Evolutionary conservation across 495 filamentous ascomycete species (phyloP), one percentile per base, ranked within the genome.

Genomic region (Hyaloscypha finlandica): DNA sequence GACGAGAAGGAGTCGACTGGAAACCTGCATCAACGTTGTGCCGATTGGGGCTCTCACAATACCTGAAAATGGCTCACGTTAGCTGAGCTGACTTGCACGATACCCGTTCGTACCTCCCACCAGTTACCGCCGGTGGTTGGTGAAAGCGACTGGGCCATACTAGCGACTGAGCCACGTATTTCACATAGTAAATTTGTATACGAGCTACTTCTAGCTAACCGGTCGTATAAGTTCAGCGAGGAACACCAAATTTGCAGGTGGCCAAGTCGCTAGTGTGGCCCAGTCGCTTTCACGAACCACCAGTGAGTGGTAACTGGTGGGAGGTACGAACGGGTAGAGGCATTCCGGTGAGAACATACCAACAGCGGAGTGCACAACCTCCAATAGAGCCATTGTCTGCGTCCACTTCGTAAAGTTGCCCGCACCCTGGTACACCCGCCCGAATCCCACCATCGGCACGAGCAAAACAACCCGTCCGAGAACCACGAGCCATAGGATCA

Each of bases 11-110:
- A 97, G 81, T 12, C 94, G 91, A 58, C 83, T 88, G 20, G 89
- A 83, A 55, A 97, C 93, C 77, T 98, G 94, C 84, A 97, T 90
- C n/a, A 83, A 76, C 11, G 94, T 97, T 3, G 94, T 98, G 67
- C 87, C 70, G 76, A 97, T 69, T 0, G 94, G 92, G 8, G 93
- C 89, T 69, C 93, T 90, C 63, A 97, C 92, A 68, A 97, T 74
- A 54, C 94, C 90, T 86, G 75, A 6, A 48, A n/a, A 8, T 32
- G 16, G 33, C 25, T 78, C 61, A 39, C 53, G 59, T 65, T 37
- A 70, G 33, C 39, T 53, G 25, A 57, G 8, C 6, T n/a, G 33
- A 51, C 12, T 25, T 25, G 25, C 25, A 25, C 25, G 25, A 25
- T 25, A n/a, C n/a, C n/a, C n/a, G n/a, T n/a, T n/a, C n/a, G n/a